Base-by-base conservation (phyloP, 768 basidiomycete species). In the Pisolithus orientalis region DNA sequence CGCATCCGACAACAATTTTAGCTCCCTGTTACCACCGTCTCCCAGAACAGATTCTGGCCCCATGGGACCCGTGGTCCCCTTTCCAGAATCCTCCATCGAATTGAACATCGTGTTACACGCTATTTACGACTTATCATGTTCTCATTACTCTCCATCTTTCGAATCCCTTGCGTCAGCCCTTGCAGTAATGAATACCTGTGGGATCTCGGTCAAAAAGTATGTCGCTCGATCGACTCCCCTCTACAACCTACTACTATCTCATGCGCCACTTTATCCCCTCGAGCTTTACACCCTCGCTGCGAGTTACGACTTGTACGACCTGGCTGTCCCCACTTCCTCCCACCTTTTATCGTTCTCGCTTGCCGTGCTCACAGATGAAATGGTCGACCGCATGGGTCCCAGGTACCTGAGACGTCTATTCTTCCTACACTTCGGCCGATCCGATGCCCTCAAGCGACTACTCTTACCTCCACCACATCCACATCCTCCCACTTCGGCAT, bases 371-470 rank as follows among this genome's bases (percentile, higher is more conserved):
- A 81, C 84, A 3, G 90, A 93, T 63, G 83, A 83, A 44, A 75
- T 82, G 67, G 85, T 81, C 5, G 72, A 76, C 44, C 75, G 72
- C 40, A 90, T 92, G 48, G 88, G 89, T 7, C 78, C 90, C 2
- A 68, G 82, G 21, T 92, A 92, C 61, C 71, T 92, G 56, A 90
- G 88, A 60, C 81, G 85, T 31, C 75, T 92, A 28, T 90, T 92
- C 67, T 90, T 88, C 64, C 72, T 92, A 25, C 90, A 92, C 60
- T 84, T 90, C 60, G 89, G 90, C 9, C 84, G 90, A 28, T 74
- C 81, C 3, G 90, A 92, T 54, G 89, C 89, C 9, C 75, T 92
- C 31, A 92, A 91, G 64, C 80, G 87, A 31, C 78, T 90, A 21
- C 72, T 92, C 13, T 73, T 86, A 5, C 79, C 84, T 3, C 89